Conservation (phyloP, 1,284 basidiomycete species). For the Cutaneotrichosporon cutaneum region DNA sequence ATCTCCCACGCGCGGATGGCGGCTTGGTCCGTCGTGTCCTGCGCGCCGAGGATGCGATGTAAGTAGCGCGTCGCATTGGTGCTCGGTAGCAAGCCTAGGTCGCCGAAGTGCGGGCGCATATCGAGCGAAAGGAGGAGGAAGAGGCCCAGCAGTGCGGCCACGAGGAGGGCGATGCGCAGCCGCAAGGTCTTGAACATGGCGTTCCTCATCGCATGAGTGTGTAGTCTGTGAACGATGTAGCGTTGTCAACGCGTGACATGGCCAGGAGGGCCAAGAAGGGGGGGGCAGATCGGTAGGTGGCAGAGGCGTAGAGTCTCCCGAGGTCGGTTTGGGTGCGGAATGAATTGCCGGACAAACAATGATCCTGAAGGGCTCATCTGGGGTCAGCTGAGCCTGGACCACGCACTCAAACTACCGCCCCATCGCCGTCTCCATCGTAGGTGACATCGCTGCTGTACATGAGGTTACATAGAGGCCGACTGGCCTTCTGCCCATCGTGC, state of each 20-base stretch:
- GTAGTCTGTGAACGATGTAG: neutral
- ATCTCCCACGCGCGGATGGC: slow-evolving; percentile 38
- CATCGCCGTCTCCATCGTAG: too few relatives aligned
- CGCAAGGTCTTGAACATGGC: neutral
- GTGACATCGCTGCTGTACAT: neutral
- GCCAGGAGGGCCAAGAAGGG: neutral
- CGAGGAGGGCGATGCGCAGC: neutral
- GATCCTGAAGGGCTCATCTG: neutral
- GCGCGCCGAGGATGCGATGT: slow-evolving; percentile 5
- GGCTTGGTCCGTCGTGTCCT: slow-evolving; percentile 19
- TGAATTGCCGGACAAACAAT: neutral
- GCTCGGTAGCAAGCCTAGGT: neutral
- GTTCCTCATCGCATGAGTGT: neutral
- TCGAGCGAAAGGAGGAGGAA: neutral
- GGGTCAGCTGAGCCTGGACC: too few relatives aligned
- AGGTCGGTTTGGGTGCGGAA: too few relatives aligned
- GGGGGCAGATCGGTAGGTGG: too few relatives aligned
- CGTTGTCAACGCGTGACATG: neutral
- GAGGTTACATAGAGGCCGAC: slow-evolving; percentile 5
- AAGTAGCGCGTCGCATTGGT: neutral
- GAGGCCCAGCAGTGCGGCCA: neutral
- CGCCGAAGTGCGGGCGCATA: neutral
- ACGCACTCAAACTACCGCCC: too few relatives aligned
- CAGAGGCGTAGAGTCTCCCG: too few relatives aligned
- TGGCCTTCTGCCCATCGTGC: neutral